Base-by-base conservation (phyloP, 2,329 filamentous ascomycete genomes). In the Talaromyces sp. region DNA sequence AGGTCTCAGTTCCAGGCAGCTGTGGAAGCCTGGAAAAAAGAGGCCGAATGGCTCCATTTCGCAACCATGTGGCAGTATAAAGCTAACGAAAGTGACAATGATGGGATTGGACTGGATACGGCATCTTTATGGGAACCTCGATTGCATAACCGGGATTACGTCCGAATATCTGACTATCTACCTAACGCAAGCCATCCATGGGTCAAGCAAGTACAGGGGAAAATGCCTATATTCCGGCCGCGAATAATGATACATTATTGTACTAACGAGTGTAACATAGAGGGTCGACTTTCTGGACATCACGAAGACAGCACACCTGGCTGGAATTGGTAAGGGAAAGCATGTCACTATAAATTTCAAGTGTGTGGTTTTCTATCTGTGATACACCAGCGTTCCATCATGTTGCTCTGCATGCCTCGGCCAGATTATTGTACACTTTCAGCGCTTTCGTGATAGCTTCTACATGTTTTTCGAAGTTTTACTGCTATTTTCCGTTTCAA, bases 241-340 rank as follows among this genome's bases (percentile, higher is more conserved):
- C 59, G 31, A 9, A 61, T 50, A 24, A 61, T 61, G 59, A 31
- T 50, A 10, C 59, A 48, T 48, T 50, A 61, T 37, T 61, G 43
- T 48, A 37, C n/a, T 22, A 61, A 50, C 2, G 59, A 61, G 16
- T 50, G 59, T 50, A 39, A 61, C 33, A 24, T 35, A 24, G 22
- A 35, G 58, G 58, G 7, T 19, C 59, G 59, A 48, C 45, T 61
- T 35, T 22, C 22, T 22, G 1, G 22, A 2, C 1, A 2, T 22
- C 1, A 22, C 22, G 1, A 1, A 22, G 22, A 22, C 22, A 22
- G 1, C 2, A 22, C 22, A 22, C 22, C 22, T 22, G 22, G 22
- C n/a, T n/a, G n/a, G n/a, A n/a, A n/a, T n/a, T n/a, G n/a, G n/a
- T n/a, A n/a, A n/a, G n/a, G n/a, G n/a, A n/a, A n/a, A n/a, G n/a